These are phyloP conservation scores for Cinchona pubescens DNA, from an alignment of 257 asterid species.

Conservation along the genomic window DNA sequence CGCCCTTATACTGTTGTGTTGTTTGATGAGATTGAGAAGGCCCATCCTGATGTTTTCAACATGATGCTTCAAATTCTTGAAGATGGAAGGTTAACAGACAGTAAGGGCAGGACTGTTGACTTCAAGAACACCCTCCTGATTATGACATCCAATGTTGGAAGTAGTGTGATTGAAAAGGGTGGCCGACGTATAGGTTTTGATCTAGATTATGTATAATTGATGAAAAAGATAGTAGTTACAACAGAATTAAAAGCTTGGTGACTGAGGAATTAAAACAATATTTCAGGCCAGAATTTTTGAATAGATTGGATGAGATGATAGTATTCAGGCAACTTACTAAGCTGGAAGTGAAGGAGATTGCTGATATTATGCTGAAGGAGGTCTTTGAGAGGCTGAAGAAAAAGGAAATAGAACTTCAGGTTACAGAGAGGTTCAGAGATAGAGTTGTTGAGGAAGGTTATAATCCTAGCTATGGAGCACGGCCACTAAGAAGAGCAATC, in stretches of 20 bases:
- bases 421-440: constrained; percentile 41
- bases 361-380: constrained; percentile 50
- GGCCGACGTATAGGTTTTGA: constrained; percentile 47
- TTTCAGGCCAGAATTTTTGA: constrained; percentile 62
- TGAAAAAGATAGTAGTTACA: constrained; percentile 46
- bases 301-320: constrained; percentile 57
- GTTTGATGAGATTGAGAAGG: constrained; percentile 71
- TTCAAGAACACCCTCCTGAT: constrained; percentile 55
- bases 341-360: constrained; percentile 46
- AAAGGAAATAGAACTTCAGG: constrained; percentile 41
- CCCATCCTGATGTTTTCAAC: constrained; percentile 51
- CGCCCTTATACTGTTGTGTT: constrained; percentile 61
- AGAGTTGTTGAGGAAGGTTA: constrained; percentile 51
- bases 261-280: constrained; percentile 36
- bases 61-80: constrained; percentile 65
- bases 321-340: constrained; percentile 49
- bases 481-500: constrained; percentile 58
- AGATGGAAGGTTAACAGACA: constrained; percentile 56
- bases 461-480: constrained; percentile 54
- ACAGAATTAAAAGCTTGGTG: constrained; percentile 41
- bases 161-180: constrained; percentile 41
- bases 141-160: constrained; percentile 65
- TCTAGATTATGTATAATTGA: constrained; percentile 41
- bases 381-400: constrained; percentile 37
- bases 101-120: constrained; percentile 58